phyloP scores from a whole-genome alignment of 306 rosid species.

The Inga oerstediana region DNA sequence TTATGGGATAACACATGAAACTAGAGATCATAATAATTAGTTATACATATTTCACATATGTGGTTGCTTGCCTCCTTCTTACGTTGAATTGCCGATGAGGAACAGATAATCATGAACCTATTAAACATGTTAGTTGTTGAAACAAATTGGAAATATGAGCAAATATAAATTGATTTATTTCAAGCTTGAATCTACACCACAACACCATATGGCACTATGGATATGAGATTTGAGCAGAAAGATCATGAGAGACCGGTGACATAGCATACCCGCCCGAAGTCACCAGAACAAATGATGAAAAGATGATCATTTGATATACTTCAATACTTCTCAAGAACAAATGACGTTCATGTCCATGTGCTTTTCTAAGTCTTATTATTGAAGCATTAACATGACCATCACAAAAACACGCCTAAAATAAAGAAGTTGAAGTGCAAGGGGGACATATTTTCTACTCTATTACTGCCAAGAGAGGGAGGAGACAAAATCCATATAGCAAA shows the following conservation, averaged over 20 bases:
- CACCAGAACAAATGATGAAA: not conserved
- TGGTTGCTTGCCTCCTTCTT: not conserved
- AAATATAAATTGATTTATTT: not conserved
- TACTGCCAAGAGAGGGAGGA: not conserved
- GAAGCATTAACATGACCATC: not conserved
- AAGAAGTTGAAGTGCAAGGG: not conserved
- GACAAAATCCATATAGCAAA: not conserved
- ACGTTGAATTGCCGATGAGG: too few relatives aligned
- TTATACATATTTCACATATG: not conserved
- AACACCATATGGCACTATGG: not conserved
- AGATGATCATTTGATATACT: not conserved
- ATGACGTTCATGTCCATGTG: not conserved
- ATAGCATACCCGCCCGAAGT: not conserved
- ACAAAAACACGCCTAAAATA: not conserved
- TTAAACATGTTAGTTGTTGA: not conserved
- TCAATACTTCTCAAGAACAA: conserved; percentile 8
- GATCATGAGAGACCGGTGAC: conserved; percentile 3
- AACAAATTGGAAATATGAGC: conserved; percentile 13
- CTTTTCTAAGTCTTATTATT: not conserved
- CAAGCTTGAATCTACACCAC: conserved; percentile 7
- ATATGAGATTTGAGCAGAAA: not conserved
- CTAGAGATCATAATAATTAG: not conserved
- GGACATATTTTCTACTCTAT: not conserved
- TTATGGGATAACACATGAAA: not conserved
- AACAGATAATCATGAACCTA: not conserved